Evolutionary conservation across 352 stramenopile species (phyloP).

Genomic region (Phytophthora agathidicida): DNA sequence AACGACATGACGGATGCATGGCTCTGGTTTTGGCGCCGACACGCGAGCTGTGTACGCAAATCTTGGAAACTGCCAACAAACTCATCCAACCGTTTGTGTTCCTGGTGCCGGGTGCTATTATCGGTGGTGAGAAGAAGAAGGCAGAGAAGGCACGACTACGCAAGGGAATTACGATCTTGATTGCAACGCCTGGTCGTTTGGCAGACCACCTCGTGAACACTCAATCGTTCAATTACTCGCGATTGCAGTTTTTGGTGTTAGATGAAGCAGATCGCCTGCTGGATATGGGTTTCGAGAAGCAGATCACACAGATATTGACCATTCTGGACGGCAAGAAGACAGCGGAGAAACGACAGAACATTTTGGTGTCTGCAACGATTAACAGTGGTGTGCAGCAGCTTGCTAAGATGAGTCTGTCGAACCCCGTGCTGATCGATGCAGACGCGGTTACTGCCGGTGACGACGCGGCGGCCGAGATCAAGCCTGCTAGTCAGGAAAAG

Average conservation of each 20-base stretch:
- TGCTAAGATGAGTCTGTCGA: constrained; percentile 81
- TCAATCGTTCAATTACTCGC: constrained; percentile 88
- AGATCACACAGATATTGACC: constrained; percentile 98
- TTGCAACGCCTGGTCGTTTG: constrained; percentile 97
- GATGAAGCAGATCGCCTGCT: constrained; percentile 99
- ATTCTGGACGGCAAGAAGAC: constrained; percentile 94
- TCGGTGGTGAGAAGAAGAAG: constrained; percentile 94
- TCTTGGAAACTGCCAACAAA: constrained; percentile 94
- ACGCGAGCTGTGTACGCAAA: constrained; percentile 95
- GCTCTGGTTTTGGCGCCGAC: constrained; percentile 95
- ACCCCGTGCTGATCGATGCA: constrained; percentile 79
- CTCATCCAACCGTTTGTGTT: constrained; percentile 94
- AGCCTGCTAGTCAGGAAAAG: constrained; percentile 47
- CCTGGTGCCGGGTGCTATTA: constrained; percentile 88
- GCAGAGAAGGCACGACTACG: constrained; percentile 86
- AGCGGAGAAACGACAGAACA: constrained; percentile 76
- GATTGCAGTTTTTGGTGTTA: constrained; percentile 95
- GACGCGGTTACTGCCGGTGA: constrained; percentile 45
- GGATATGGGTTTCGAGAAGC: constrained; percentile 99
- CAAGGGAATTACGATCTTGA: constrained; percentile 96
- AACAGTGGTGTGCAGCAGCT: constrained; percentile 87
- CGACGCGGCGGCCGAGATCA: constrained; percentile 11
- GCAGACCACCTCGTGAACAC: constrained; percentile 97
- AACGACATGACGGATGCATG: constrained; percentile 85
- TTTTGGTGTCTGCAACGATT: constrained; percentile 90